These are phyloP conservation scores for Macadamia tetraphylla DNA, from an alignment of 164 flowering plant species.

Conservation along the genomic window DNA sequence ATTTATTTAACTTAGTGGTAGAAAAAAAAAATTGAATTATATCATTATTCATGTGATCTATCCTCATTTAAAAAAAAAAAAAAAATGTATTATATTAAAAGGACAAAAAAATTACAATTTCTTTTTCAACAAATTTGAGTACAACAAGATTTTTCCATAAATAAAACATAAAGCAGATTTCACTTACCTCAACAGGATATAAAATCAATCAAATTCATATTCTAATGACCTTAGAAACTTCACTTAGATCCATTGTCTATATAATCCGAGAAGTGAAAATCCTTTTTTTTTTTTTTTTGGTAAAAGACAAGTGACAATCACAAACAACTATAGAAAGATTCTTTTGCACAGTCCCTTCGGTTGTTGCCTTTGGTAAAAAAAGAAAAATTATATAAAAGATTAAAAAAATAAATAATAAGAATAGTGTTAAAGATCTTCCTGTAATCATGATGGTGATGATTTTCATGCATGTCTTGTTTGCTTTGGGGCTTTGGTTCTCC, in stretches of 20 bases:
- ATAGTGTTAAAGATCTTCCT: slow-evolving; percentile 31
- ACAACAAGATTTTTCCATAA: too few relatives aligned
- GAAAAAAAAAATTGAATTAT: too few relatives aligned
- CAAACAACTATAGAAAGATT: slow-evolving; percentile 2
- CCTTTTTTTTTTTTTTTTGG: too few relatives aligned
- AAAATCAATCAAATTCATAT: not conserved
- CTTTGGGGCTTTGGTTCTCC: slow-evolving; percentile 24
- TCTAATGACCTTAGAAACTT: not conserved
- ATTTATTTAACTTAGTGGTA: too few relatives aligned
- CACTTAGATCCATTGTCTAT: not conserved
- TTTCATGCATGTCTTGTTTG: slow-evolving; percentile 47
- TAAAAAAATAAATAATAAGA: slow-evolving; percentile 17
- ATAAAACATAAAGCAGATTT: not conserved
- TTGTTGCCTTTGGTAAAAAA: slow-evolving; percentile 11
- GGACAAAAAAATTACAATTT: too few relatives aligned
- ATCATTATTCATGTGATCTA: too few relatives aligned
- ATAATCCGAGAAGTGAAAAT: too few relatives aligned
- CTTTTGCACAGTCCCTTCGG: slow-evolving; percentile 31
- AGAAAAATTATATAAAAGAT: slow-evolving; percentile 7
- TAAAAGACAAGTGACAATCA: not conserved
- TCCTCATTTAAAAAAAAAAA: too few relatives aligned
- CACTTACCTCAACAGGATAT: not conserved
- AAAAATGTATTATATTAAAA: too few relatives aligned
- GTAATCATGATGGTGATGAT: slow-evolving; percentile 64
- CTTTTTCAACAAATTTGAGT: too few relatives aligned